A percentile compares a stretch with the other conserved stretches of the same genome.
Conservation (phyloP, 352 stramenopile species). For the Aphanomyces euteiches region DNA sequence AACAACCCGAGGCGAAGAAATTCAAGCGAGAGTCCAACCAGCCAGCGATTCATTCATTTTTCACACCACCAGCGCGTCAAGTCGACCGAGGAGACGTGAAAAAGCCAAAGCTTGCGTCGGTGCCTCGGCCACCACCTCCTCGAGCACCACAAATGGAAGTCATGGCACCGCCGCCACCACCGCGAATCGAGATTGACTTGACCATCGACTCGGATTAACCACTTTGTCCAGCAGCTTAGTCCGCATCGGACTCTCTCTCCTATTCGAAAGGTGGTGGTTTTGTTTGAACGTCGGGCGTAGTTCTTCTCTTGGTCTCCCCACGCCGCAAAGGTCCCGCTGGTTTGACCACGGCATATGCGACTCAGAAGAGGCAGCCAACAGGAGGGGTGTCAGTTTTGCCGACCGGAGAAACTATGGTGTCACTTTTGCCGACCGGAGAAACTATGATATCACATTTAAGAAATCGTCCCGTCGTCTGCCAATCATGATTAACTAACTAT, state of each 20-base stretch:
- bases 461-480: no score
- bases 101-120: no score
- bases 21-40: constrained; percentile 22
- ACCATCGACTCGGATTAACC: not conserved
- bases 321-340: constrained; percentile 1
- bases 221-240: no score
- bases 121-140: no score
- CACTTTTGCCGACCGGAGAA: no score
- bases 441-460: no score
- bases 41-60: constrained; percentile 23
- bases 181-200: not conserved
- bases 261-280: no score
- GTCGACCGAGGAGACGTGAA: not conserved
- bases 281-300: constrained; percentile 13
- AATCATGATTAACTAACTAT: no score
- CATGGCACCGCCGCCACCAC: not conserved
- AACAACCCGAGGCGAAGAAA: constrained; percentile 37
- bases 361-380: not conserved
- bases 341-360: constrained; percentile 15
- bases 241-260: no score
- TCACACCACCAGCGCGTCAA: not conserved
- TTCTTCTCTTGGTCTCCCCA: constrained; percentile 18
- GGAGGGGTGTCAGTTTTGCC: no score
- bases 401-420: no score
- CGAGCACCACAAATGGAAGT: not conserved